Base-by-base conservation (phyloP, 805 yeast genomes). In the Wickerhamiella brachini region DNA sequence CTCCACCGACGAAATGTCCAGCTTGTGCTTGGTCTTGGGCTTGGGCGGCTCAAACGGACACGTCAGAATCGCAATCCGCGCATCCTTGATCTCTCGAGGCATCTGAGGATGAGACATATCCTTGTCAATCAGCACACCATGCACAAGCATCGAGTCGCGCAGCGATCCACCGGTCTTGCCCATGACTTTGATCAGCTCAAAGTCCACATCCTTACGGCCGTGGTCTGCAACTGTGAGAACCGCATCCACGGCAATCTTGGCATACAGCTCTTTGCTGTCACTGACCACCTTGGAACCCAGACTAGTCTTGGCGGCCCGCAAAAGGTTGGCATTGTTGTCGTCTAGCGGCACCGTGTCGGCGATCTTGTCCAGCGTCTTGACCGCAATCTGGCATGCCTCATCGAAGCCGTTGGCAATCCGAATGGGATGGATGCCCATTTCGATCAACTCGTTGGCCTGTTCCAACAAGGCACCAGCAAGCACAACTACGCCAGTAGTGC, bases 21-120 rank as follows among this genome's bases (percentile, higher is more conserved):
- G 75, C 75, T 90, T 90, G 72, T 90, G 98, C 71, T 93, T 93
- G 22, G 99, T 93, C 73, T 93, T 93, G 59, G 99, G 99, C 71
- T 93, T 93, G 62, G 99, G 99, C 42, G 99, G 99, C 73, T 93
- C 99, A 65, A 93, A 93, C 60, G 99, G 97, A 72, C 97, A 90
- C 2, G 99, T 93, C 65, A 93, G 75, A 58, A 93, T 90, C 47
- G 97, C 97, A 54, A 93, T 76, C 66, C 85, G 87, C 57, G 87
- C 95, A 67, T 88, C 83, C 54, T 73, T 64, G 45, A 90, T 76
- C 50, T 68, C 66, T 64, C 86, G 86, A 49, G 95, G 93, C 98
- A 93, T 93, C 70, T 93, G 99, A 3, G 97, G 96, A 68, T 93
- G 98, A 1, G 96, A 87, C 68, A 89, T 90, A 63, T 93, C 97